Conservation (phyloP, 2,329 filamentous ascomycete genomes). For the Fonsecaea nubica region DNA sequence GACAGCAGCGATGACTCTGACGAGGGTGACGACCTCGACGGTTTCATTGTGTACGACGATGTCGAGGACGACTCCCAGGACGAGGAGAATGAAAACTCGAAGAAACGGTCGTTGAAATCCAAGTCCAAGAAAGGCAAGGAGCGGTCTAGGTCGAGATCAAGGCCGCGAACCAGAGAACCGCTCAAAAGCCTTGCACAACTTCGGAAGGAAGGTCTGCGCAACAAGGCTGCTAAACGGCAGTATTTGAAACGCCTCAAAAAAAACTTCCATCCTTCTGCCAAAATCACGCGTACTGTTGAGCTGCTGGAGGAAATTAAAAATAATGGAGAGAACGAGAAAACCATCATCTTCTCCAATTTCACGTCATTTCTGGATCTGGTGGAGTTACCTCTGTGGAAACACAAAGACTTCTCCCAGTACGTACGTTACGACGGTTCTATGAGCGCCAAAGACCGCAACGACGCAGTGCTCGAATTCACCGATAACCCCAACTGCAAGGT, state of each 20-base stretch:
- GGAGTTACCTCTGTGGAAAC: conserved; percentile 67
- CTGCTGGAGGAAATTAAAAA: conserved; percentile 62
- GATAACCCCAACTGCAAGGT: conserved; percentile 66
- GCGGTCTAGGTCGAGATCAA: conserved; percentile 56
- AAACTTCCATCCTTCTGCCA: conserved; percentile 75
- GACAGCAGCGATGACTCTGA: conserved; percentile 47
- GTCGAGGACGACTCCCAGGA: conserved; percentile 45
- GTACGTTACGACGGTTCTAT: conserved; percentile 80
- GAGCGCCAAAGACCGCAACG: conserved; percentile 69
- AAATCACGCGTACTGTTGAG: conserved; percentile 72
- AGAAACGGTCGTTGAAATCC: conserved; percentile 12
- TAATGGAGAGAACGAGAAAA: conserved; percentile 70
- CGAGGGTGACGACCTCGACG: conserved; percentile 56
- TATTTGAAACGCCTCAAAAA: conserved; percentile 74
- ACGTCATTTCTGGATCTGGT: conserved; percentile 79
- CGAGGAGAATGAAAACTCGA: conserved; percentile 37
- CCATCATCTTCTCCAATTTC: conserved; percentile 82
- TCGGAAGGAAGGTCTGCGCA: conserved; percentile 70
- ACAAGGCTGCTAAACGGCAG: conserved; percentile 67
- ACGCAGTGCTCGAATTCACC: conserved; percentile 71
- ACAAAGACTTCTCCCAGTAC: conserved; percentile 58
- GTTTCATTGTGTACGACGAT: conserved; percentile 61
- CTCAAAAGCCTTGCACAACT: conserved; percentile 65
- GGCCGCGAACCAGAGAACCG: conserved; percentile 48
- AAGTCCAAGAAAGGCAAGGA: conserved; percentile 38